Base-by-base conservation (phyloP, 2,329 filamentous ascomycete genomes). In the Alternaria arbusti region DNA sequence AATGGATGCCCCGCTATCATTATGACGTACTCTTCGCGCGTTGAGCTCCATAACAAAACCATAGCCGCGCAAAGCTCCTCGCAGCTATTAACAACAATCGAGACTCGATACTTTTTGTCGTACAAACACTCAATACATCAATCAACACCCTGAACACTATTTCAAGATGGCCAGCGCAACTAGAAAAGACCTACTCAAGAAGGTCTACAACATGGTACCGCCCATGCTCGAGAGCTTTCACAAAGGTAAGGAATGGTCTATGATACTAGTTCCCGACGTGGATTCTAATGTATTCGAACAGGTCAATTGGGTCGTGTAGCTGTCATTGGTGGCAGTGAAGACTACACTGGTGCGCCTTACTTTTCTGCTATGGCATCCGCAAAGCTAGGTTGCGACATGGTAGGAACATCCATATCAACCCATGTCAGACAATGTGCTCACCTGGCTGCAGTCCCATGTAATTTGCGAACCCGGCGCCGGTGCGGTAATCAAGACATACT, bases 301-400 rank as follows among this genome's bases (percentile, higher is more conserved):
- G 95, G 96, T 63, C 95, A 98, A 81, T 86, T 97, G 69, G 96
- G 96, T 6, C 89, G 96, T 59, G 89, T 99, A 57, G 96, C 90
- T 56, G 96, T 99, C 62, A 96, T 99, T 69, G 96, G 96, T 55
- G 96, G 96, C 44, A 97, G 93, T 76, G 90, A 95, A 78, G 95
- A 98, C 81, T 99, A 98, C 79, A 97, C 96, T 2, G 96, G 96
- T 40, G 96, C 96, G 62, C 96, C 96, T 12, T 99, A 97, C 83
- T 99, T 99, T 82, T 97, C 95, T 20, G 94, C 95, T 68, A 97
- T 97, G 89, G 96, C 96, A 12, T 97, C 93, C 69, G 96, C 96
- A 50, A 89, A 91, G 74, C 83, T 98, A 61, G 96, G 95, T 80
- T 93, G 91, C 74, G 94, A 97, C 76, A 92, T 97, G 92, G 93